A percentile compares a stretch with the other conserved stretches of the same genome.
phyloP scores from a whole-genome alignment of 768 basidiomycete genomes.

The Dendrothele bispora region DNA sequence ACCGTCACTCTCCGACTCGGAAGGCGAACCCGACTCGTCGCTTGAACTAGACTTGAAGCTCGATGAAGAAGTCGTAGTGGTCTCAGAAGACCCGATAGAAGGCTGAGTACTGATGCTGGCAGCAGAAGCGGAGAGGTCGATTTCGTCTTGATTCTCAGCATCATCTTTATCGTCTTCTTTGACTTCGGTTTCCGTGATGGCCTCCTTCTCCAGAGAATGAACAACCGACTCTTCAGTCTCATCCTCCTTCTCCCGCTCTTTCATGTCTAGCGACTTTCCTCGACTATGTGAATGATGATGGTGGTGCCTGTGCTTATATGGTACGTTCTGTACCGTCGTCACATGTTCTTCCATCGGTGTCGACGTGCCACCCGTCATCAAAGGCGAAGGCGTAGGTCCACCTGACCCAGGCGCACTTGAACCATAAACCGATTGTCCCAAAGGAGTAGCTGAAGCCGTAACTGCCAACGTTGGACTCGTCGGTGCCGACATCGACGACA shows the following conservation, averaged over 20 bases:
- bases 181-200: not conserved
- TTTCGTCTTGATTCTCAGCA: not conserved
- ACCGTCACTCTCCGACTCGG: constrained; percentile 11
- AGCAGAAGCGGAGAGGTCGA: not conserved
- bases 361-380: constrained; percentile 2
- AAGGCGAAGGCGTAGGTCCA: constrained; percentile 12
- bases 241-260: not conserved
- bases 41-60: not conserved
- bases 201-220: not conserved
- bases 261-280: constrained; percentile 20
- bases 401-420: not conserved
- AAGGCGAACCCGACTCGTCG: constrained; percentile 6
- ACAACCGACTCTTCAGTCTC: not conserved
- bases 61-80: constrained; percentile 4
- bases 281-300: constrained; percentile 21
- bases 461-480: too few relatives aligned
- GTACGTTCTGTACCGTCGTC: constrained; percentile 32
- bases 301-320: constrained; percentile 25
- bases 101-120: not conserved
- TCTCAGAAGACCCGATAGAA: constrained; percentile 1
- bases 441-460: too few relatives aligned
- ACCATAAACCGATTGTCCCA: too few relatives aligned
- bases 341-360: constrained; percentile 24
- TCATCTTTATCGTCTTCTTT: not conserved
- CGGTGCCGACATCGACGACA: too few relatives aligned